phyloP scores from a whole-genome alignment of 2,329 filamentous ascomycete species.

The Ceratocystis lukuohia region DNA sequence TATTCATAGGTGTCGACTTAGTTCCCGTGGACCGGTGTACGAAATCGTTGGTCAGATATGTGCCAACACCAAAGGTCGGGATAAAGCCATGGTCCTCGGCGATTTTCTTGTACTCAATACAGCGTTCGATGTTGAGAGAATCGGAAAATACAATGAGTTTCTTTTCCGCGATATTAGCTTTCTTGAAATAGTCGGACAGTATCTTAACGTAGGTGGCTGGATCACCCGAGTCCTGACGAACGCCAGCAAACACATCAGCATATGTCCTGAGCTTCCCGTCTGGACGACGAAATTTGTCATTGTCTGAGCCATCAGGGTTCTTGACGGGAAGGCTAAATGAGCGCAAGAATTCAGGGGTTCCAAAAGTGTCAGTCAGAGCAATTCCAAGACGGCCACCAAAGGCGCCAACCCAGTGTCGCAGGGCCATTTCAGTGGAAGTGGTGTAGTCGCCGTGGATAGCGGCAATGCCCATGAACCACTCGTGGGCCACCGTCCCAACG shows the following conservation, averaged over 20 bases:
- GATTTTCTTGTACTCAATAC: conserved; percentile 75
- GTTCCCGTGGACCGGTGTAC: conserved; percentile 53
- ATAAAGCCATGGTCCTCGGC: conserved; percentile 70
- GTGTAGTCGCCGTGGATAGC: conserved; percentile 79
- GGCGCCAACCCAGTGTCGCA: conserved; percentile 80
- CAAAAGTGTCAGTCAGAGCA: conserved; percentile 91
- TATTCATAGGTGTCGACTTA: conserved; percentile 87
- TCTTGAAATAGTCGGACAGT: conserved; percentile 70
- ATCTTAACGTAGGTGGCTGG: conserved; percentile 64
- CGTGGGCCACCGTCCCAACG: conserved; percentile 81
- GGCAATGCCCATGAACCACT: conserved; percentile 99
- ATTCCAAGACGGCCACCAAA: conserved; percentile 79
- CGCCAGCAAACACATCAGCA: conserved; percentile 68
- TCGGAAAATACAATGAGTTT: conserved; percentile 95
- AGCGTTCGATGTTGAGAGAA: conserved; percentile 80
- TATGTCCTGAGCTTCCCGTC: conserved; percentile 47
- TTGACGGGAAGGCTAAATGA: conserved; percentile 59
- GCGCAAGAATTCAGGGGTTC: conserved; percentile 74
- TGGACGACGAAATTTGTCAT: conserved; percentile 31
- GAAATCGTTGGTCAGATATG: conserved; percentile 93
- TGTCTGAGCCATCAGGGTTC: conserved; percentile 31
- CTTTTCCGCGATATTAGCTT: conserved; percentile 58
- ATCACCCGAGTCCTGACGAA: conserved; percentile 84
- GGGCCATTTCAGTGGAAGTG: conserved; percentile 66
- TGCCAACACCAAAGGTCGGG: conserved; percentile 86